Evolutionary conservation across 495 filamentous ascomycete genomes (phyloP).

Genomic region (Clohesyomyces aquaticus): DNA sequence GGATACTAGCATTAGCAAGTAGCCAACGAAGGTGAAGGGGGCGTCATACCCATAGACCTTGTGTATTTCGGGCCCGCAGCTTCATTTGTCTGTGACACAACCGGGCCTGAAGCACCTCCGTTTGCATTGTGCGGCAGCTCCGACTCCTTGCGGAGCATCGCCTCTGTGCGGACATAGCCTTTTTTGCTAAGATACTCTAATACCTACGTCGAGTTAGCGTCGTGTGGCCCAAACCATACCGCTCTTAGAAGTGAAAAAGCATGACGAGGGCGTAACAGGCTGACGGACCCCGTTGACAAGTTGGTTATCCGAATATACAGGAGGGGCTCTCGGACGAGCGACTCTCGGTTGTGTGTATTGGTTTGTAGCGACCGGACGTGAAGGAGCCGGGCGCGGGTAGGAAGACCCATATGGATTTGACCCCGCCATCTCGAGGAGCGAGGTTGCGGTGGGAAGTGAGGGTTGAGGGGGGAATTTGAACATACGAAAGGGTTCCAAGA

Average conservation of each 20-base stretch:
- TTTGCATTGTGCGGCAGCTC: slow-evolving; percentile 70
- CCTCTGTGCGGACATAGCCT: slow-evolving; percentile 89
- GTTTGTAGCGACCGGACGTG: too few relatives aligned
- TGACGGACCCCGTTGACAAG: too few relatives aligned
- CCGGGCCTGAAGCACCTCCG: slow-evolving; percentile 61
- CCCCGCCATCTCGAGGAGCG: not conserved
- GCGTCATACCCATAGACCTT: slow-evolving; percentile 65
- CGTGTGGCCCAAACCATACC: too few relatives aligned
- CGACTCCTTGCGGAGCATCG: slow-evolving; percentile 91
- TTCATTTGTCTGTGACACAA: slow-evolving; percentile 65
- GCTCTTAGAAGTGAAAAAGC: not conserved
- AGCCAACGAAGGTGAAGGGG: not conserved
- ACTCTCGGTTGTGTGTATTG: too few relatives aligned
- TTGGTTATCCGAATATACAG: too few relatives aligned
- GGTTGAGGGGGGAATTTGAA: not conserved
- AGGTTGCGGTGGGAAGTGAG: not conserved
- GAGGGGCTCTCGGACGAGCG: not conserved
- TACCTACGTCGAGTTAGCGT: slow-evolving; percentile 59
- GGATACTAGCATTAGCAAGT: slow-evolving; percentile 21
- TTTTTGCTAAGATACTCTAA: slow-evolving; percentile 97
- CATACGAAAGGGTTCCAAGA: too few relatives aligned
- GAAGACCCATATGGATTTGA: not conserved
- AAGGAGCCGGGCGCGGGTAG: too few relatives aligned
- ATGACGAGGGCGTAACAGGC: too few relatives aligned
- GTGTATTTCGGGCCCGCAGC: slow-evolving; percentile 74